These are phyloP conservation scores for Cladosporium sp. DNA, from an alignment of 2,329 filamentous ascomycete species.

Conservation along the genomic window DNA sequence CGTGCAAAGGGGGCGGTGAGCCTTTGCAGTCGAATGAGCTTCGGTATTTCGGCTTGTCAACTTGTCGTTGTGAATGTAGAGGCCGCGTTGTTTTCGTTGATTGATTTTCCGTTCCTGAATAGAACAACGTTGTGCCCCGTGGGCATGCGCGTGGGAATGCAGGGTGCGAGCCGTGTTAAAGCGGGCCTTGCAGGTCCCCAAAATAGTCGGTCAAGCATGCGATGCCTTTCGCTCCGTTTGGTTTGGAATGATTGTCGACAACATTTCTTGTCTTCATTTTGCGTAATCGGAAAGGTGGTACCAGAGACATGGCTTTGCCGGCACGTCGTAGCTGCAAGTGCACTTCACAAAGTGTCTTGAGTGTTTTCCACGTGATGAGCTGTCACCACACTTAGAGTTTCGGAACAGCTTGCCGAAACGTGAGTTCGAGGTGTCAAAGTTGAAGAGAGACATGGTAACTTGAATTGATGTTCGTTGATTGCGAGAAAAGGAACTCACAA, in stretches of 20 bases:
- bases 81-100: neutral
- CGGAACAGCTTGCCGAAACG: constrained; percentile 16
- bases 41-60: neutral
- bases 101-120: neutral
- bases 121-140: neutral
- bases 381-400: constrained; percentile 15
- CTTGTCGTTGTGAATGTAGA: neutral
- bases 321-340: constrained; percentile 25
- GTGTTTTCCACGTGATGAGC: constrained; percentile 12
- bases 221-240: neutral
- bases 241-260: neutral
- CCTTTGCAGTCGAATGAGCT: neutral
- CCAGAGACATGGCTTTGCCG: constrained; percentile 28
- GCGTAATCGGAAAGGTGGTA: constrained; percentile 24
- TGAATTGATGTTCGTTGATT: neutral
- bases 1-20: neutral
- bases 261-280: neutral
- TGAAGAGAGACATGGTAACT: constrained; percentile 15
- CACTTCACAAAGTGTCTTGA: constrained; percentile 25
- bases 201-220: neutral
- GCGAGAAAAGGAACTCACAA: neutral
- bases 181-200: neutral
- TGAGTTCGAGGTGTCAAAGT: neutral
- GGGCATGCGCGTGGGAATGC: neutral
- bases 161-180: neutral